phyloP scores from a whole-genome alignment of 2,329 filamentous ascomycete genomes.

The Fusarium nygamai region DNA sequence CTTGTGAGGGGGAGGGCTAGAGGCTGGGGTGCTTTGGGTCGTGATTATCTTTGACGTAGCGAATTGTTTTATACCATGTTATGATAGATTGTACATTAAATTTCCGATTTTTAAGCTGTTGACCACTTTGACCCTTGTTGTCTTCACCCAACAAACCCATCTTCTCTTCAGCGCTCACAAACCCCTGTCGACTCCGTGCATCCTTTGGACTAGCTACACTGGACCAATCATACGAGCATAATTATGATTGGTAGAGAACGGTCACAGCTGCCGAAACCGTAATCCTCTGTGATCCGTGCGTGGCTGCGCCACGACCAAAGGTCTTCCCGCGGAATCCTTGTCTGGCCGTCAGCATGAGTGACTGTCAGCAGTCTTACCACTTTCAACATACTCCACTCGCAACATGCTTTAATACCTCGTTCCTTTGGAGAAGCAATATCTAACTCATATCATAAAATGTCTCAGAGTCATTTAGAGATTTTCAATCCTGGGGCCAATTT shows the following conservation, averaged over 20 bases:
- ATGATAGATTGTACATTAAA: background rate
- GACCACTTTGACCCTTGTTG: background rate
- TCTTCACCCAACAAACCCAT: background rate
- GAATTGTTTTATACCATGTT: background rate
- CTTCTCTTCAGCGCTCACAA: background rate
- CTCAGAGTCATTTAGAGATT: background rate
- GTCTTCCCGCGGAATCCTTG: background rate
- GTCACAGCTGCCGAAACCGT: background rate
- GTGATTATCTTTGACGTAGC: background rate
- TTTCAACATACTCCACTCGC: background rate
- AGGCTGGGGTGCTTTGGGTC: slow-evolving; percentile 6
- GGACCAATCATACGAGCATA: background rate
- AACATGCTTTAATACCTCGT: background rate
- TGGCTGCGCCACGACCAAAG: background rate
- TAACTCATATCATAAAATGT: background rate
- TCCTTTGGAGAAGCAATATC: background rate
- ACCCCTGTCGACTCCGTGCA: background rate
- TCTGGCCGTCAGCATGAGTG: background rate
- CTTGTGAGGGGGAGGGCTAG: slow-evolving; percentile 13
- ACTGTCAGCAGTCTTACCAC: background rate
- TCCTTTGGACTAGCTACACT: background rate
- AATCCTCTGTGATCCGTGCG: background rate
- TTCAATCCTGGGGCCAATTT: rapidly evolving
- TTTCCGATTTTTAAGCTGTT: background rate
- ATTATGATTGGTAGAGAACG: background rate